Base-by-base conservation (phyloP, 176 grass and related monocot genomes). In the Hyparrhenia diplandra region DNA sequence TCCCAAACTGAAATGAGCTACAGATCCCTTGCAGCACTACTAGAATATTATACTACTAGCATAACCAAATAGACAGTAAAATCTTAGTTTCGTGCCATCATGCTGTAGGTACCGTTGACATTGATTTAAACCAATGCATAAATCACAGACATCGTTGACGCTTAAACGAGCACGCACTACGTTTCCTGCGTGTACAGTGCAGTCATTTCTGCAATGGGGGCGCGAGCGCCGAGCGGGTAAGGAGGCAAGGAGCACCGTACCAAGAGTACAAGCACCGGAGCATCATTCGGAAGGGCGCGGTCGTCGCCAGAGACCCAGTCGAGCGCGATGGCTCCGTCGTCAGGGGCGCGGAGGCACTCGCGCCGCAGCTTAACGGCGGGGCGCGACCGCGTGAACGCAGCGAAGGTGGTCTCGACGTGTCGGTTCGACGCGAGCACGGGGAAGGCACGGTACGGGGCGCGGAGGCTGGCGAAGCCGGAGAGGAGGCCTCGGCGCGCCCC, bases 251-350 rank as follows among this genome's bases (percentile, higher is more conserved):
- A 76, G 36, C 52, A 36, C 4, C 52, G 14, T 69, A 98, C 95
- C 92, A 98, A 69, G 39, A 98, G 95, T 82, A 98, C 86, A 11
- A 95, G 95, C 64, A 95, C 79, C 5, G 92, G 92, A 21, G 90
- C 88, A 82, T 95, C 88, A 11, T 13, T 40, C 12, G 90, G 88
- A 13, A 98, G 75, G 68, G 21, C 17, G 10, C 61, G 80, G 29
- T 93, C 92, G 74, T 98, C 95, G 43, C 92, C 90, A 43, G 66
- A 69, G 59, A 98, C 95, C 95, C 95, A 98, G 75, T 98, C 95
- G 74, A 98, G 88, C 17, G 92, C 88, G 32, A 98, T 58, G 34
- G 92, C 82, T 12, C 95, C 95, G 45, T 89, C 86, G 80, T 98
- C 95, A 23, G 74, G 83, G 9, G 92, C 82, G 75, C 92, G 84